Base-by-base conservation (phyloP, 352 stramenopile species). In the Peronospora belbahrii region DNA sequence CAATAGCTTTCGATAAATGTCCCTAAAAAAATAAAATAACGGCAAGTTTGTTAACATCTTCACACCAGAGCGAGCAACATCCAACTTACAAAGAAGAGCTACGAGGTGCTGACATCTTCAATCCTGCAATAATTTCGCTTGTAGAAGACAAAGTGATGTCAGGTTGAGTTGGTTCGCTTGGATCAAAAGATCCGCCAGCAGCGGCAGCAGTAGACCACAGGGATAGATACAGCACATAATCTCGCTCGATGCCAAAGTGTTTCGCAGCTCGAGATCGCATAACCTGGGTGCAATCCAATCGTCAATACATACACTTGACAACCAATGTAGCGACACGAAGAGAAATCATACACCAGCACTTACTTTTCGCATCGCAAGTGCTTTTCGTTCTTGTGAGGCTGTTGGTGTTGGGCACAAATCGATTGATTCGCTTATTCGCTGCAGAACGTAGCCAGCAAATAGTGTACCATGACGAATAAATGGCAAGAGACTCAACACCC, bases 391-490 rank as follows among this genome's bases (percentile, higher is more conserved):
- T 41, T 67, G 56, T 13, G 67, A 43, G 5, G 69, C 66, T 6
- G 42, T 68, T 23, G 69, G 72, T 6, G 48, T 39, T 45, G 71
- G 59, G 15, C 52, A 61, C 2, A 37, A 65, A 10, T 47, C 43
- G 25, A 87, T 85, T 17, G 57, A 53, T 25, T 59, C 44, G 2
- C 48, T 38, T 27, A 87, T 67, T 30, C 65, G 60, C 18, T 62
- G 56, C 19, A 89, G 40, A 24, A 87, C 65, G 19, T 74, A 62
- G 4, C 73, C 71, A 38, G 62, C 61, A 40, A 76, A 89, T 0
- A 89, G 42, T 19, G 72, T 67, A 0, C 77, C 74, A 14, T 89
- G 77, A 0, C 77, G 77, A 56, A 89, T 72, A 54, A 79, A 86
- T 27, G 77, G 77, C n/a, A 87, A 38, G n/a, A 89, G 25, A 58